These are phyloP conservation scores for Kickxella alabastrina DNA, from an alignment of 192 early-diverging fungal genomes.

Conservation along the genomic window DNA sequence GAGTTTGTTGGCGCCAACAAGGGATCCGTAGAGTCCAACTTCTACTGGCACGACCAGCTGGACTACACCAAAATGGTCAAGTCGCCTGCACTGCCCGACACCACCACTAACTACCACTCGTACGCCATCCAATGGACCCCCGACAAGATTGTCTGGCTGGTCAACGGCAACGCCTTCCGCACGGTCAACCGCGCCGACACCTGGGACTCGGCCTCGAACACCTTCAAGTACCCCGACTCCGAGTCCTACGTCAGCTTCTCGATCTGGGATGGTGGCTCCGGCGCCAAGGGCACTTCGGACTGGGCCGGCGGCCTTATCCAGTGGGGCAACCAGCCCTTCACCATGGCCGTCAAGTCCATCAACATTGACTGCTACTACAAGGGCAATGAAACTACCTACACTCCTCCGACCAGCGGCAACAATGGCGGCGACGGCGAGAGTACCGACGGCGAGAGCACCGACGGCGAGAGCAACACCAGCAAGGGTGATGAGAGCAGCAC, in stretches of 20 bases:
- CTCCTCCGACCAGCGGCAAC: constrained; percentile 17
- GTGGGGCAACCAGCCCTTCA: constrained; percentile 50
- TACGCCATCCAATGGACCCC: constrained; percentile 58
- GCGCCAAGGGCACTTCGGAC: constrained; percentile 45
- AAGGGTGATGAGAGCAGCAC: too few relatives aligned
- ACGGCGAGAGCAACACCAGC: too few relatives aligned
- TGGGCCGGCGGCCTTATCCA: constrained; percentile 62
- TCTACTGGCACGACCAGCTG: constrained; percentile 52
- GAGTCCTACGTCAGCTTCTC: constrained; percentile 51
- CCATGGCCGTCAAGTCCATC: constrained; percentile 53
- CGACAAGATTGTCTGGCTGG: constrained; percentile 48
- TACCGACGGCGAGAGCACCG: too few relatives aligned
- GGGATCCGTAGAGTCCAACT: constrained; percentile 56
- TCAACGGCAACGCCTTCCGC: constrained; percentile 52
- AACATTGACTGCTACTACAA: constrained; percentile 53
- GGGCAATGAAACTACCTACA: constrained; percentile 50
- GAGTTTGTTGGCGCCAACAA: constrained; percentile 58
- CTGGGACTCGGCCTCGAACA: constrained; percentile 32
- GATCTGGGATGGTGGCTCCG: constrained; percentile 63
- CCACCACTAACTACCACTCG: constrained; percentile 52
- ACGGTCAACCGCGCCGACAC: constrained; percentile 48
- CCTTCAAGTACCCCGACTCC: constrained; percentile 49
- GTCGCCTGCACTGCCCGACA: constrained; percentile 29
- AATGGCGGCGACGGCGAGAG: constrained; percentile 5
- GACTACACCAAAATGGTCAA: constrained; percentile 54